A percentile compares a stretch with the other conserved stretches of the same genome.
These are phyloP conservation scores for Eucalyptus erythrocorys DNA, from an alignment of 345 rosid genomes.

Conservation along the genomic window DNA sequence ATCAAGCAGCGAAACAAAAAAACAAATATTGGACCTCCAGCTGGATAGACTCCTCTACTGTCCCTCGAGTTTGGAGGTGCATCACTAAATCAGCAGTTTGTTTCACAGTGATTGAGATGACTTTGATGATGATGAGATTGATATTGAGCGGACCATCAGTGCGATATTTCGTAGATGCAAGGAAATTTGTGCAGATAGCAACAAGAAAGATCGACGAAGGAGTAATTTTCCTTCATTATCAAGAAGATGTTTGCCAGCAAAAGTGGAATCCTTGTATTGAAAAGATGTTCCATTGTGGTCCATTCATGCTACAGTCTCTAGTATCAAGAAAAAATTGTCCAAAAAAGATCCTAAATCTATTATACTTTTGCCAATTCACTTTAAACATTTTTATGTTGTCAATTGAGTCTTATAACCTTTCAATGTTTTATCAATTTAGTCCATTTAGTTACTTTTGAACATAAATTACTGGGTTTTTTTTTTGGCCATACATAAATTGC, in stretches of 20 bases:
- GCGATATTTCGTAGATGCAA: slow-evolving; percentile 61
- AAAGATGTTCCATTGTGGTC: no score
- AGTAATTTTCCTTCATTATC: slow-evolving; percentile 55
- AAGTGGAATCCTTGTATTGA: background rate
- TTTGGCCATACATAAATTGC: no score
- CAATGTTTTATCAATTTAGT: no score
- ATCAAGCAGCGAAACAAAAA: slow-evolving; percentile 25
- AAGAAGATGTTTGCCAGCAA: slow-evolving; percentile 60
- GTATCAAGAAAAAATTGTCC: no score
- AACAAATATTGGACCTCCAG: slow-evolving; percentile 45
- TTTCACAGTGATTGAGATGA: slow-evolving; percentile 18
- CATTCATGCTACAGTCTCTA: no score
- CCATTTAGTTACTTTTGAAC: no score
- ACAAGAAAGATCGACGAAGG: slow-evolving; percentile 37
- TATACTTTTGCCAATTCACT: no score
- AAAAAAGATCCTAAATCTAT: no score
- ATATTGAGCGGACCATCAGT: slow-evolving; percentile 63
- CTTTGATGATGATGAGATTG: slow-evolving; percentile 30
- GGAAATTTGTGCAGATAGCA: slow-evolving; percentile 46
- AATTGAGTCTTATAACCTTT: no score
- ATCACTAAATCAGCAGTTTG: slow-evolving; percentile 43
- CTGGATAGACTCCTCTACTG: slow-evolving; percentile 88
- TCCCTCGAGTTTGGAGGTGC: slow-evolving; percentile 85
- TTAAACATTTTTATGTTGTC: no score
- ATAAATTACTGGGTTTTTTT: no score